These are phyloP conservation scores for Globisporangium heterothallicum DNA, from an alignment of 352 stramenopile species.

Conservation along the genomic window DNA sequence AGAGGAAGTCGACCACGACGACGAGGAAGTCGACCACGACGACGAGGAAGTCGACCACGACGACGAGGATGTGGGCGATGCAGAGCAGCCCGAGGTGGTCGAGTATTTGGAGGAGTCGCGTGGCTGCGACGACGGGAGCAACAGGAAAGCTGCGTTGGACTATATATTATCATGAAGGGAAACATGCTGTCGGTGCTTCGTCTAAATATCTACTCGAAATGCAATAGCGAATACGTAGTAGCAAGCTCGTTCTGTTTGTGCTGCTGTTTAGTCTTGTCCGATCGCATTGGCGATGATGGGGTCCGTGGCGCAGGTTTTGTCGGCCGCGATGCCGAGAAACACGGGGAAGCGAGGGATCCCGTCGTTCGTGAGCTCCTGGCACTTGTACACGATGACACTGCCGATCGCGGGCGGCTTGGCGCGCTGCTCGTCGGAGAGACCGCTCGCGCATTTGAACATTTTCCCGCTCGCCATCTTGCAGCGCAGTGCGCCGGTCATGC, in stretches of 20 bases:
- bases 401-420: conserved; percentile 38
- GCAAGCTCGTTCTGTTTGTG: not conserved
- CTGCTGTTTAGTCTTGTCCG: conserved; percentile 3
- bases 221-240: too few species aligned
- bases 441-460: conserved; percentile 68
- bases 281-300: conserved; percentile 40
- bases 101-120: not conserved
- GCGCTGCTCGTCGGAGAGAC: conserved; percentile 54
- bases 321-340: conserved; percentile 51
- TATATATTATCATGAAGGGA: conserved; percentile 1
- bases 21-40: not conserved
- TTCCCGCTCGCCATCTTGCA: conserved; percentile 62
- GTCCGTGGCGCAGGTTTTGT: conserved; percentile 46
- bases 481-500: conserved; percentile 47
- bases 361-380: conserved; percentile 66
- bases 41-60: not conserved
- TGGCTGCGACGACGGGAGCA: not conserved
- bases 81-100: not conserved
- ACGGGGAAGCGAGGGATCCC: conserved; percentile 69
- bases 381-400: conserved; percentile 78
- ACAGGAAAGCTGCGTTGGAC: not conserved
- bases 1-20: not conserved
- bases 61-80: not conserved
- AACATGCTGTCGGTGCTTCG: too few species aligned
- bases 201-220: too few species aligned